Base-by-base conservation (phyloP, 177 flowering plant species). In the Vitis hybrid region DNA sequence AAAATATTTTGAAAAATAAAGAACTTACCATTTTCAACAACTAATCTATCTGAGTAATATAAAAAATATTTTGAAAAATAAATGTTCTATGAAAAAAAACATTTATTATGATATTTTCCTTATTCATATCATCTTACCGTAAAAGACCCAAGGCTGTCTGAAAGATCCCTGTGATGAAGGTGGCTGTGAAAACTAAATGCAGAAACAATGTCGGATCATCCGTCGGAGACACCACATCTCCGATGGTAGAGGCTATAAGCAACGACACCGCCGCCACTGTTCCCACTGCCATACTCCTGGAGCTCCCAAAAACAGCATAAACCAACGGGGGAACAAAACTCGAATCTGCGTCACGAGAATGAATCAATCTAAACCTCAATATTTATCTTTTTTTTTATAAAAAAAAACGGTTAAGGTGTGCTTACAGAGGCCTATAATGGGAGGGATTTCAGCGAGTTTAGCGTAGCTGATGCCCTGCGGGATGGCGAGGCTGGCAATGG, bases 391-490 rank as follows among this genome's bases (percentile, higher is more conserved):
- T 2, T 3, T 3, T 26, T 26, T 2, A 0, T 2, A 3, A 26
- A 26, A 26, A 26, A 26, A 26, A 3, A 26, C 29, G 29, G 5
- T 26, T 26, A 26, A 26, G 29, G 29, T 26, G 29, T 3, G 29
- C 89, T 76, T 78, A 91, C 97, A 91, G 0, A 91, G 89, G 68
- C 97, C 97, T 10, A 85, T 71, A 66, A 88, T 78, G 2, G 89
- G 85, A 51, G 89, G 89, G 18, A 88, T 31, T 20, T 66, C 60
- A 33, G 84, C 90, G 56, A 88, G 95, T 62, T 87, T 91, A 13
- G 99, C 99, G 64, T 94, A 93, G 79, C 97, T 91, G 71, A 94
- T 92, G 2, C 97, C 97, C 57, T 94, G 98, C 50, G 98, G 98
- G 55, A 92, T 87, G 53, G 96, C 93, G 19, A 93, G 87, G 81